phyloP scores from a whole-genome alignment of 2,329 filamentous ascomycete genomes.

The Claviceps pazoutovae region DNA sequence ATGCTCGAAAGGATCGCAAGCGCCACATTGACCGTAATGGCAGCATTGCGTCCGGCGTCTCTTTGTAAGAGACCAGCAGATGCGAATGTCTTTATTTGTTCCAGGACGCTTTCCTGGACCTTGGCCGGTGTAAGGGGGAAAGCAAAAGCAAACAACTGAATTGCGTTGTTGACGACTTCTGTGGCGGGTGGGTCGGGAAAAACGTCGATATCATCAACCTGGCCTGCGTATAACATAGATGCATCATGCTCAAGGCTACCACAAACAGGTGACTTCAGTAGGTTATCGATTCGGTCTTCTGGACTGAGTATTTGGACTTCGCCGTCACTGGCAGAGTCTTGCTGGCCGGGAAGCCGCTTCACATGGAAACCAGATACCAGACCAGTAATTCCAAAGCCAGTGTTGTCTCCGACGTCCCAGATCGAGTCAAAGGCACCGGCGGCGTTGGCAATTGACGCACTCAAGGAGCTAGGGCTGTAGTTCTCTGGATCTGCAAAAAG shows the following conservation, averaged over 20 bases:
- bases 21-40: conserved; percentile 81
- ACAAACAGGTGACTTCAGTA: conserved; percentile 59
- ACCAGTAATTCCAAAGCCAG: conserved; percentile 83
- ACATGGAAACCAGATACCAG: conserved; percentile 66
- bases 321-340: conserved; percentile 33
- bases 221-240: conserved; percentile 57
- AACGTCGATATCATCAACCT: conserved; percentile 26
- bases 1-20: conserved; percentile 67
- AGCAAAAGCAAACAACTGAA: conserved; percentile 82
- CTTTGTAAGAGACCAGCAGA: conserved; percentile 66
- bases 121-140: conserved; percentile 80
- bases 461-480: conserved; percentile 71
- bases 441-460: conserved; percentile 80
- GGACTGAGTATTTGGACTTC: conserved; percentile 40
- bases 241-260: conserved; percentile 83
- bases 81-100: conserved; percentile 85
- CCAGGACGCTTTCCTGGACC: conserved; percentile 89
- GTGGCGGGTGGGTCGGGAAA: conserved; percentile 70
- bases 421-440: conserved; percentile 83
- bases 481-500: conserved; percentile 89
- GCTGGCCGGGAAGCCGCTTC: conserved; percentile 55
- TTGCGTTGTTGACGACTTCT: conserved; percentile 87
- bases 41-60: conserved; percentile 76
- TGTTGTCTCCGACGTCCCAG: conserved; percentile 92
- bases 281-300: conserved; percentile 49